Percentiles rank a stretch among this genome's conserved stretches.
Evolutionary conservation across 805 yeast species (phyloP).

Genomic region (Candida germanica): DNA sequence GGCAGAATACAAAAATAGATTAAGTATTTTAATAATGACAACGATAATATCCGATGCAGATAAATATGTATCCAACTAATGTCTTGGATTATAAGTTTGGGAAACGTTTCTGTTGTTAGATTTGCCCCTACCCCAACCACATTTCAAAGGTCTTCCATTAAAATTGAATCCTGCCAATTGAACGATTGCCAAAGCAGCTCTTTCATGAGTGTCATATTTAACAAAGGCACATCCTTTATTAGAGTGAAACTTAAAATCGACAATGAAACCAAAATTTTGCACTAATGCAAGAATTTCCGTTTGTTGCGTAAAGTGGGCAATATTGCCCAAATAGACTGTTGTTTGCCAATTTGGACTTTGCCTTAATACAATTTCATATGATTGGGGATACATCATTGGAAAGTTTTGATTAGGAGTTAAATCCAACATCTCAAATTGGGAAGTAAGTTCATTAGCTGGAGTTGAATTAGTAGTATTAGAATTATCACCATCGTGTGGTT

Average conservation of each 20-base stretch:
- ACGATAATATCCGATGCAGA: no score
- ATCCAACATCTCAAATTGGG: slow-evolving; percentile 4
- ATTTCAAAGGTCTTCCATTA: slow-evolving; percentile 74
- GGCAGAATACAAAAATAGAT: no score
- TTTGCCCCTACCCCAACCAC: slow-evolving; percentile 81
- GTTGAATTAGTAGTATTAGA: not conserved
- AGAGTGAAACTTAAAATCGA: slow-evolving; percentile 75
- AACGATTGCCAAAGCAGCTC: slow-evolving; percentile 84
- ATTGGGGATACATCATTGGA: slow-evolving; percentile 26
- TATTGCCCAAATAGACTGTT: slow-evolving; percentile 83
- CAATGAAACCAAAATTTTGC: slow-evolving; percentile 78
- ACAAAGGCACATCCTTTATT: slow-evolving; percentile 89
- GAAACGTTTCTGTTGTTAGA: slow-evolving; percentile 18
- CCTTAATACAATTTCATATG: slow-evolving; percentile 67
- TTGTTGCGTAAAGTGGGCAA: slow-evolving; percentile 74
- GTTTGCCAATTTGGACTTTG: slow-evolving; percentile 83
- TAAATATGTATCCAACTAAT: no score
- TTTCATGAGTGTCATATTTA: slow-evolving; percentile 79
- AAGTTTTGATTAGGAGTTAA: slow-evolving; percentile 1
- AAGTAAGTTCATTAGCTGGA: slow-evolving; percentile 1
- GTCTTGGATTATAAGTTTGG: not conserved
- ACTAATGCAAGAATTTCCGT: slow-evolving; percentile 69
- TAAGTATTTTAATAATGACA: no score
- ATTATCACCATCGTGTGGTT: not conserved
- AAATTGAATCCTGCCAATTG: slow-evolving; percentile 68